Conservation (phyloP, 1,284 basidiomycete species). For the Cryptococcus wingfieldii region DNA sequence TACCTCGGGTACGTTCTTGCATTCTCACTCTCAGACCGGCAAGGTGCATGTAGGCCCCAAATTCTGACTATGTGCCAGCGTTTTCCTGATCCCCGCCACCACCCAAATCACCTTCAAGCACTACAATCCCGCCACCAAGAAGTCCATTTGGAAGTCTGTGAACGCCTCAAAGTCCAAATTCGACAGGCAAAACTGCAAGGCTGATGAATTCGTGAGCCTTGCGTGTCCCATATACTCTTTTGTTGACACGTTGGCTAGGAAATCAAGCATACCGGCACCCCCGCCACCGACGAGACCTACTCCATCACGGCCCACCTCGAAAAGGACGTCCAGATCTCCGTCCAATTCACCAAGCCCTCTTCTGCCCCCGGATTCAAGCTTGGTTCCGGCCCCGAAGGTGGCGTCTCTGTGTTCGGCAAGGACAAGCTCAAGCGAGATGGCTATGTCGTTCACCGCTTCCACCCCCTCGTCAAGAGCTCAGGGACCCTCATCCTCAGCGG, state of each 20-base stretch:
- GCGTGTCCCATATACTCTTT: neutral
- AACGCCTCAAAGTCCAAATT: conserved; percentile 76
- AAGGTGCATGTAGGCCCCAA: too few species aligned
- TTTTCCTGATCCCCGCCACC: conserved; percentile 59
- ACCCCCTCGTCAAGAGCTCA: conserved; percentile 65
- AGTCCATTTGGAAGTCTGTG: conserved; percentile 80
- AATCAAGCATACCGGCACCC: conserved; percentile 64
- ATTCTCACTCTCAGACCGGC: neutral
- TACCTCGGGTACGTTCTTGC: conserved; percentile 71
- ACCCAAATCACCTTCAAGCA: conserved; percentile 95
- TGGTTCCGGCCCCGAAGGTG: conserved; percentile 80
- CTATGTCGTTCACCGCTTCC: conserved; percentile 87
- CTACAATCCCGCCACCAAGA: conserved; percentile 73
- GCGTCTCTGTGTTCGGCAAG: conserved; percentile 83
- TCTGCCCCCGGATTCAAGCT: conserved; percentile 84
- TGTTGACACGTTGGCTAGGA: conserved; percentile 24
- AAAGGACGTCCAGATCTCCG: conserved; percentile 72
- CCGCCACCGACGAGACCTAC: conserved; percentile 66
- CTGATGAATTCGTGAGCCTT: conserved; percentile 71
- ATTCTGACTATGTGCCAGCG: conserved; percentile 16
- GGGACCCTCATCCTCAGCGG: conserved; percentile 75
- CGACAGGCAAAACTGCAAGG: conserved; percentile 84
- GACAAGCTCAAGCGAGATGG: conserved; percentile 68
- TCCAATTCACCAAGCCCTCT: conserved; percentile 67
- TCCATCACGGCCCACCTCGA: conserved; percentile 74